Evolutionary conservation across 2,329 filamentous ascomycete species (phyloP).

Genomic region (Aspergillus unguis): DNA sequence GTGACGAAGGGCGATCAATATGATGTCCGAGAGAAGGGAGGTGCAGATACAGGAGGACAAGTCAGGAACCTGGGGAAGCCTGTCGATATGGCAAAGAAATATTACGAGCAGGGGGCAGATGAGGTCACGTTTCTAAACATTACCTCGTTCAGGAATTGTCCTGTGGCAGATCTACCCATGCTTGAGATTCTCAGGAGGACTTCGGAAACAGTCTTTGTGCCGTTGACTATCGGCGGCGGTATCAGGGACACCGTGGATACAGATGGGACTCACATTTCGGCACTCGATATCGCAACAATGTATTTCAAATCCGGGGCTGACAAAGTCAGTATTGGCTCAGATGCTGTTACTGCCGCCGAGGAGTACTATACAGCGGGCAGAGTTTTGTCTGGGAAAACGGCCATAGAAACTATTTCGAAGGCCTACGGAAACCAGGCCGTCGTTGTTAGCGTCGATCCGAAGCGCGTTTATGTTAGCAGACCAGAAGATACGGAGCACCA

Average conservation of each 20-base stretch:
- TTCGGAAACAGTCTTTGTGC: slow-evolving; percentile 90
- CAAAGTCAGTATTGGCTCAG: slow-evolving; percentile 94
- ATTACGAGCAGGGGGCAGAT: slow-evolving; percentile 95
- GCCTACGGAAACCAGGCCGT: slow-evolving; percentile 97
- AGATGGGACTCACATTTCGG: slow-evolving; percentile 80
- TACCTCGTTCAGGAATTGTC: slow-evolving; percentile 94
- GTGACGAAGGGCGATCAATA: slow-evolving; percentile 99
- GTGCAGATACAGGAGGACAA: slow-evolving; percentile 52
- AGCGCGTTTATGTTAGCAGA: slow-evolving; percentile 75
- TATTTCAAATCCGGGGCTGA: slow-evolving; percentile 98
- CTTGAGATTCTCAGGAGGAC: slow-evolving; percentile 84
- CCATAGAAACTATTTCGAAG: slow-evolving; percentile 89
- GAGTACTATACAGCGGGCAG: slow-evolving; percentile 74
- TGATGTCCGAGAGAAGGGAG: slow-evolving; percentile 86
- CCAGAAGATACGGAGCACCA: slow-evolving; percentile 70
- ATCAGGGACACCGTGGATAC: slow-evolving; percentile 90
- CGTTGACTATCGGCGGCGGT: slow-evolving; percentile 90
- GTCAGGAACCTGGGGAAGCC: slow-evolving; percentile 96
- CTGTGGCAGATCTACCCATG: slow-evolving; percentile 89
- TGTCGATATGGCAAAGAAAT: slow-evolving; percentile 86
- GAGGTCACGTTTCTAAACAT: slow-evolving; percentile 98
- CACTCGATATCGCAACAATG: slow-evolving; percentile 88
- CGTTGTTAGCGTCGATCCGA: slow-evolving; percentile 91
- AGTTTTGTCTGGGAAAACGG: slow-evolving; percentile 73
- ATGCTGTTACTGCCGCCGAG: slow-evolving; percentile 89